Evolutionary conservation across 768 basidiomycete genomes (phyloP).

Genomic region (Cystoderma amianthinum): DNA sequence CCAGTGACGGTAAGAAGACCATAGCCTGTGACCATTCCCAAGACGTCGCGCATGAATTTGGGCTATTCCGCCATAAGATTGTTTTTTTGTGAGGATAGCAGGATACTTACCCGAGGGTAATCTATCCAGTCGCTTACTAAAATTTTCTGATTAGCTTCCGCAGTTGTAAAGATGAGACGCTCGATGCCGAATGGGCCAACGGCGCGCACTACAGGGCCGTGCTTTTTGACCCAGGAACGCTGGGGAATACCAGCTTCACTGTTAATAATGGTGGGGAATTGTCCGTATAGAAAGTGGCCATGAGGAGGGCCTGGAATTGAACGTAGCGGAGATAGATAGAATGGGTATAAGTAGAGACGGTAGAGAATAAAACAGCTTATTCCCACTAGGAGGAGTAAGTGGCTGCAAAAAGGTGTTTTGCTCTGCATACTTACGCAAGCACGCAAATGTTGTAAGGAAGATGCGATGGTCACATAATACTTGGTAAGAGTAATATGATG

Average conservation of each 20-base stretch:
- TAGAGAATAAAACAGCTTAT: slow-evolving; percentile 8
- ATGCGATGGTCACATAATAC: too few relatives aligned
- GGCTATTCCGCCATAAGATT: slow-evolving; percentile 20
- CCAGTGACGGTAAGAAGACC: slow-evolving; percentile 43
- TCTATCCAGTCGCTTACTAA: slow-evolving; percentile 37
- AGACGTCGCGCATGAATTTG: slow-evolving; percentile 29
- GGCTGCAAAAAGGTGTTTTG: too few relatives aligned
- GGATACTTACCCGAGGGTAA: slow-evolving; percentile 29
- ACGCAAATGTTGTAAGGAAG: too few relatives aligned
- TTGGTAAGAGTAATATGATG: not conserved
- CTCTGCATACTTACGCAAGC: too few relatives aligned
- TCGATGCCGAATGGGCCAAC: slow-evolving; percentile 41
- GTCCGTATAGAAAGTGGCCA: slow-evolving; percentile 23
- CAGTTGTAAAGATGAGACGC: slow-evolving; percentile 33
- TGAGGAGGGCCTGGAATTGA: slow-evolving; percentile 19
- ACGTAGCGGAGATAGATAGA: slow-evolving; percentile 20
- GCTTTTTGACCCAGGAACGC: slow-evolving; percentile 35
- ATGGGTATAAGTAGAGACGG: slow-evolving; percentile 22
- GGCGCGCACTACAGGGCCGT: slow-evolving; percentile 35
- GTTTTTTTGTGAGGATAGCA: not conserved
- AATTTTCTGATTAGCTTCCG: slow-evolving; percentile 38
- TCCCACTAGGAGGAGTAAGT: not conserved
- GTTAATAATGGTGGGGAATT: slow-evolving; percentile 27
- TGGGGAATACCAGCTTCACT: slow-evolving; percentile 36
- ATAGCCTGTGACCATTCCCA: slow-evolving; percentile 35